Evolutionary conservation across 371 early-diverging fungal species (phyloP).

Genomic region (Mortierella sp.): DNA sequence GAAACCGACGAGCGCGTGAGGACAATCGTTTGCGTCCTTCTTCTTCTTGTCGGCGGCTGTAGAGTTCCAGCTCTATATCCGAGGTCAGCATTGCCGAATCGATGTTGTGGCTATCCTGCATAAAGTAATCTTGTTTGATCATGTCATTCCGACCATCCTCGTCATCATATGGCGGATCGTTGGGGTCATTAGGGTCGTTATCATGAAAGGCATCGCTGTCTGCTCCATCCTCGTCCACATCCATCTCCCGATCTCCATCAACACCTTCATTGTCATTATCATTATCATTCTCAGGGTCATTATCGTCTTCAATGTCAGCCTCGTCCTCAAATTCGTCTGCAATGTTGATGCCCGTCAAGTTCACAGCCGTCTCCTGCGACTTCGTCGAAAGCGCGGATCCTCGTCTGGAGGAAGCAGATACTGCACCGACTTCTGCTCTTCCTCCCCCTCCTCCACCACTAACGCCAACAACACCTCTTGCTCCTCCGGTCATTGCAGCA

Average conservation of each 20-base stretch:
- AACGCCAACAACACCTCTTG: too few relatives aligned
- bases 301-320: constrained; percentile 5
- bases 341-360: constrained; percentile 36
- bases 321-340: constrained; percentile 14
- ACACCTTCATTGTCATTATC: constrained; percentile 13
- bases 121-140: constrained; percentile 9
- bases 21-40: not conserved
- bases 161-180: not conserved
- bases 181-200: constrained; percentile 7
- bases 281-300: constrained; percentile 15
- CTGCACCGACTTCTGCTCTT: not conserved
- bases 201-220: constrained; percentile 14
- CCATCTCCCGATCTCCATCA: constrained; percentile 14
- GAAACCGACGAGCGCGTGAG: not conserved
- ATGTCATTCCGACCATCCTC: not conserved
- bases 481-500: constrained; percentile 1
- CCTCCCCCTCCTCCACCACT: not conserved
- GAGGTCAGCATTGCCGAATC: constrained; percentile 13
- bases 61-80: constrained; percentile 28
- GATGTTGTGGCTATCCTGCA: constrained; percentile 5
- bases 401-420: constrained; percentile 31
- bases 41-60: constrained; percentile 19
- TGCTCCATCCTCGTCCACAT: constrained; percentile 9
- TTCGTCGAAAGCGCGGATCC: constrained; percentile 49
- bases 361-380: constrained; percentile 46